Percentiles rank a stretch among this genome's conserved stretches.
These are phyloP conservation scores for Plantago coronopus DNA, from an alignment of 305 asterid genomes.

Conservation along the genomic window DNA sequence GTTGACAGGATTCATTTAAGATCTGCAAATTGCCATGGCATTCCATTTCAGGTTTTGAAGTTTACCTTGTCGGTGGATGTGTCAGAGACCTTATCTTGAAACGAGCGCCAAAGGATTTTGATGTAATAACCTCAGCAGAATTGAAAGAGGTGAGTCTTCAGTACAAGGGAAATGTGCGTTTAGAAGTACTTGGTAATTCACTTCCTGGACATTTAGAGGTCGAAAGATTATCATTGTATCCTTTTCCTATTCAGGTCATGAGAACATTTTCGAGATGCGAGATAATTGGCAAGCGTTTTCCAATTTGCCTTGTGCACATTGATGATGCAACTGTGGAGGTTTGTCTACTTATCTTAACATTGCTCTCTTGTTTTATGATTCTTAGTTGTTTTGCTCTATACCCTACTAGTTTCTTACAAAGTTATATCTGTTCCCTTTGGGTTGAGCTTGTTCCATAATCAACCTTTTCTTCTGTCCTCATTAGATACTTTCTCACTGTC, in stretches of 20 bases:
- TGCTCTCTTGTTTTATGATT: constrained; percentile 5
- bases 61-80: constrained; percentile 95
- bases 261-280: constrained; percentile 67
- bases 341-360: constrained; percentile 25
- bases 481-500: neutral
- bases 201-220: constrained; percentile 1
- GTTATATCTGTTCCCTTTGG: constrained; percentile 7
- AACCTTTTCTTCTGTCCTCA: neutral
- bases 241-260: constrained; percentile 53
- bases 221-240: too few species aligned
- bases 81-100: constrained; percentile 81
- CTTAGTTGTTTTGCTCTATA: constrained; percentile 11
- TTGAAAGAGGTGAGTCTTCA: constrained; percentile 54
- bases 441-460: neutral
- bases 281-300: constrained; percentile 84
- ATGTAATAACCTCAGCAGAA: constrained; percentile 84
- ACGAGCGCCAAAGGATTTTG: constrained; percentile 84
- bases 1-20: constrained; percentile 6
- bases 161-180: neutral
- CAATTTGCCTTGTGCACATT: constrained; percentile 87
- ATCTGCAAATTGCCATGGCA: constrained; percentile 9
- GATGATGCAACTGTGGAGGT: constrained; percentile 79
- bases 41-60: constrained; percentile 65
- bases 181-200: neutral
- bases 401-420: neutral